Evolutionary conservation across 805 yeast species (phyloP).

Genomic region (Pichia phayaonensis): DNA sequence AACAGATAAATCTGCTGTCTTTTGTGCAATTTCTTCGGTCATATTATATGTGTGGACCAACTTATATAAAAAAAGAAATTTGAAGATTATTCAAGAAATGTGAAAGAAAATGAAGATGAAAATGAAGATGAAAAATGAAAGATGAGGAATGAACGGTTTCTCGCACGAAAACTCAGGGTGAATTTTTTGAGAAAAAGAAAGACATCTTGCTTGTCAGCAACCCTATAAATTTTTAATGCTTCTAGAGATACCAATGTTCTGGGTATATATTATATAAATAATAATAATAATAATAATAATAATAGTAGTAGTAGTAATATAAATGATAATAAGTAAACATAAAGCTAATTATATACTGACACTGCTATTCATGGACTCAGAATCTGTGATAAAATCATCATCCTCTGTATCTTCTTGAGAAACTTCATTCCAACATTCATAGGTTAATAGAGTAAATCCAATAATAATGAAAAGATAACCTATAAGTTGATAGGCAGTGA

Average conservation of each 20-base stretch:
- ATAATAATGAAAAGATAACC: conserved; percentile 65
- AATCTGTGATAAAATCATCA: conserved; percentile 26
- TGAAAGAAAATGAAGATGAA: not conserved
- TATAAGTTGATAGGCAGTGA: conserved; percentile 47
- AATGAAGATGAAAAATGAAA: not conserved
- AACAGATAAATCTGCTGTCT: conserved; percentile 17
- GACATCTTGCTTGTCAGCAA: too few species aligned
- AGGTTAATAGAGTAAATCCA: conserved; percentile 62
- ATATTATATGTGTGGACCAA: not conserved
- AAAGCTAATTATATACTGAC: conserved; percentile 6
- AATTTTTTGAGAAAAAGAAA: too few species aligned
- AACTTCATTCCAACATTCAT: conserved; percentile 60
- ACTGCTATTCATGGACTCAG: conserved; percentile 25
- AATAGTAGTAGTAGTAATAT: too few species aligned
- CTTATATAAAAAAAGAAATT: not conserved
- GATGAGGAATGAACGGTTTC: not conserved
- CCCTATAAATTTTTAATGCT: too few species aligned
- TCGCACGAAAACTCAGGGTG: too few species aligned
- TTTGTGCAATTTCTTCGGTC: conserved; percentile 10
- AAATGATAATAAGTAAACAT: not conserved
- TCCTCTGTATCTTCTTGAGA: conserved; percentile 32
- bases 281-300: too few species aligned
- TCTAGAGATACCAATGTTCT: not conserved
- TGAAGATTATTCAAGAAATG: not conserved
- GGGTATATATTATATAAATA: not conserved